Evolutionary conservation across 1,284 basidiomycete genomes (phyloP).

Genomic region (Abortiporus biennis): DNA sequence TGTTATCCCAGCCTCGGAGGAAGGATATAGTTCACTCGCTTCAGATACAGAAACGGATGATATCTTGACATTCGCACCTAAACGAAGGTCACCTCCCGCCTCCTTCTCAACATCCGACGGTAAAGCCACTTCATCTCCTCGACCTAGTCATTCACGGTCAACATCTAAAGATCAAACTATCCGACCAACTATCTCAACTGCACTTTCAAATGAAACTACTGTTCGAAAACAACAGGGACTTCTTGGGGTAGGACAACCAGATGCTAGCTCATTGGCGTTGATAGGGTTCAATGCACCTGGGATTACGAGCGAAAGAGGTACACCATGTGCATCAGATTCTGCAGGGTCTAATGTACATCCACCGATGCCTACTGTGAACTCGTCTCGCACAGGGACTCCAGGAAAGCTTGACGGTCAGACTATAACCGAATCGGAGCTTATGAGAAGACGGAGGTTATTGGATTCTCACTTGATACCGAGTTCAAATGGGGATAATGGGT

Average conservation of each 20-base stretch:
- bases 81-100: conserved; percentile 39
- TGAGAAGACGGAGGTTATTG: conserved; percentile 67
- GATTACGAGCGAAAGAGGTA: no score
- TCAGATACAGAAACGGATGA: conserved; percentile 54
- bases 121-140: conserved; percentile 9
- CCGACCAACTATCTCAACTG: no score
- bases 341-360: no score
- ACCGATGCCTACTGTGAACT: neutral
- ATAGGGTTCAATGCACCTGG: no score
- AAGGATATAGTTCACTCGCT: conserved; percentile 21
- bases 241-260: no score
- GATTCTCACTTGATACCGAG: conserved; percentile 49
- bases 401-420: conserved; percentile 57
- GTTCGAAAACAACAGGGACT: no score
- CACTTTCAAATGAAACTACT: no score
- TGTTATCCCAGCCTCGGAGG: conserved; percentile 13
- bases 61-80: conserved; percentile 64
- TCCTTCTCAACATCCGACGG: conserved; percentile 16
- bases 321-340: no score
- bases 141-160: neutral
- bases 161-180: no score
- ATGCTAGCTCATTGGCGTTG: no score
- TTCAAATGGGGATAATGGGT: conserved; percentile 1
- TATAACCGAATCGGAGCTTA: conserved; percentile 73
- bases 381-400: conserved; percentile 18